Evolutionary conservation across 177 flowering plant species (phyloP).

Genomic region (Vitis hybrid): DNA sequence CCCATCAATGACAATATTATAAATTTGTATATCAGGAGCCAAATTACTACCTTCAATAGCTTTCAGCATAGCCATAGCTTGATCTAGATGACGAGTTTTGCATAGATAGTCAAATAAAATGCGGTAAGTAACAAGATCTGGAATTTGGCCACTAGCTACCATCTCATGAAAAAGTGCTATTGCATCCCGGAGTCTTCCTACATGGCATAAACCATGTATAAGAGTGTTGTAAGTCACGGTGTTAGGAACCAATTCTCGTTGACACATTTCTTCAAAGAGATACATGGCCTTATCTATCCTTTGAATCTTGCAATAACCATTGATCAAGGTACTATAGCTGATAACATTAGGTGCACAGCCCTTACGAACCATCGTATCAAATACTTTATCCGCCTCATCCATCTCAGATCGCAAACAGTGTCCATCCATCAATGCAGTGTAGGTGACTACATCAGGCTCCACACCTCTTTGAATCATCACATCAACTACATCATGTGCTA

Average conservation of each 20-base stretch:
- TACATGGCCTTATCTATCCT: neutral
- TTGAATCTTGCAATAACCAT: neutral
- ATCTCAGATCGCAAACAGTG: neutral
- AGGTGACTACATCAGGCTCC: slow-evolving; percentile 5
- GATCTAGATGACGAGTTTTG: neutral
- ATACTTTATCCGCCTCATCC: neutral
- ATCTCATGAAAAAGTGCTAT: neutral
- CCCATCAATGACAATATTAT: slow-evolving; percentile 6
- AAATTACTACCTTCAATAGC: neutral
- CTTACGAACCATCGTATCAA: neutral
- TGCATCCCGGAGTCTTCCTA: neutral
- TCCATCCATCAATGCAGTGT: neutral
- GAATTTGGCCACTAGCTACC: neutral
- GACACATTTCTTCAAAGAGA: neutral
- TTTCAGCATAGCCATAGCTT: neutral
- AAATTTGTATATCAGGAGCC: neutral
- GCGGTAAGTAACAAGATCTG: neutral
- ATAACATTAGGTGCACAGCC: neutral
- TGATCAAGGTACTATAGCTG: slow-evolving; percentile 3
- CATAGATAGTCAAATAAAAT: neutral
- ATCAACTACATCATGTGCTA: neutral
- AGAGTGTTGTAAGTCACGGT: neutral
- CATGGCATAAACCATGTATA: neutral
- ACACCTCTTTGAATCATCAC: slow-evolving; percentile 1
- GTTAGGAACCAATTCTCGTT: neutral